These are phyloP conservation scores for Wallacemonas sp. DNA, from an alignment of 208 protist genomes.

Conservation along the genomic window DNA sequence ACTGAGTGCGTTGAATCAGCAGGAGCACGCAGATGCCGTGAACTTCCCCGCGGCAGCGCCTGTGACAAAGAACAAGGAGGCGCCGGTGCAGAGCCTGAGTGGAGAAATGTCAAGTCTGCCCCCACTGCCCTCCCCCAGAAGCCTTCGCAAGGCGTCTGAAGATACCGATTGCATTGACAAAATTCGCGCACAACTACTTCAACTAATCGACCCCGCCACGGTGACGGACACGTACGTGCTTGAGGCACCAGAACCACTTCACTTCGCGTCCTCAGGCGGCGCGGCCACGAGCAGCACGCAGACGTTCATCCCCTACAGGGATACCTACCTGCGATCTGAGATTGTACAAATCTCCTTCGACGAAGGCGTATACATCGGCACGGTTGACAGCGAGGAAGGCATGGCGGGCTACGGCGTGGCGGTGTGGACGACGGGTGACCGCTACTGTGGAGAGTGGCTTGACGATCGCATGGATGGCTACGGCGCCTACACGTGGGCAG, in stretches of 20 bases:
- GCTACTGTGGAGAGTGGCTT: slow-evolving; percentile 81
- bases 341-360: slow-evolving; percentile 68
- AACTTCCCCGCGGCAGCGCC: background rate
- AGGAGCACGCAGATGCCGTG: background rate
- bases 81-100: background rate
- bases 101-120: slow-evolving; percentile 2
- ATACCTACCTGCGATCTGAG: slow-evolving; percentile 12
- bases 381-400: slow-evolving; percentile 58
- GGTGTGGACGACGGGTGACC: slow-evolving; percentile 78
- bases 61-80: background rate
- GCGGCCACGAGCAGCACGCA: background rate
- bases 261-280: background rate
- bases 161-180: background rate
- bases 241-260: background rate
- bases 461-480: slow-evolving; percentile 71
- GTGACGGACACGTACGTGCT: background rate
- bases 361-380: slow-evolving; percentile 79
- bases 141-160: background rate
- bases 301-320: slow-evolving; percentile 2
- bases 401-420: slow-evolving; percentile 80
- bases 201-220: background rate
- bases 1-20: background rate
- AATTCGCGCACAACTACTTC: slow-evolving; percentile 3
- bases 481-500: slow-evolving; percentile 77
- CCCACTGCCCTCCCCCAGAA: background rate